Evolutionary conservation across 352 stramenopile species (phyloP).

Genomic region (Globisporangium nunn): DNA sequence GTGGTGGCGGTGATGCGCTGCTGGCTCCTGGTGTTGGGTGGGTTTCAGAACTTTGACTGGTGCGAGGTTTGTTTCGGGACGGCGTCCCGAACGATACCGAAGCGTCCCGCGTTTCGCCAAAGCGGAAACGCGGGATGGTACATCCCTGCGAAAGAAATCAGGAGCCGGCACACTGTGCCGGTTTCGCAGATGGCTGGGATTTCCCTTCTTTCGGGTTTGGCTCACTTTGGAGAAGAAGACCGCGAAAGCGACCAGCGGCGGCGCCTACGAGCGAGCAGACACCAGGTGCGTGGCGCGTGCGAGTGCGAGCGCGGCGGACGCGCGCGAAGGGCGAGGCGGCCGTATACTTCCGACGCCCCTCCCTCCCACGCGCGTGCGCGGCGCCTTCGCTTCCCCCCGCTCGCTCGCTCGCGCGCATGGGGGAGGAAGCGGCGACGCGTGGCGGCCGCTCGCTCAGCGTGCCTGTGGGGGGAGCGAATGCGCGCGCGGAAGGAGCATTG

Average conservation of each 20-base stretch:
- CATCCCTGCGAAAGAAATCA: too few species aligned
- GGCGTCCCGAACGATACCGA: constrained; percentile 8
- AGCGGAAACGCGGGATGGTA: too few species aligned
- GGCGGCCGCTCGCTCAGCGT: background rate
- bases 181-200: too few species aligned
- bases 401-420: background rate
- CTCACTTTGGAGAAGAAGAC: background rate
- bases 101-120: too few species aligned
- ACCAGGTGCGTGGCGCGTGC: background rate
- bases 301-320: too few species aligned
- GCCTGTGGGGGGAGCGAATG: background rate
- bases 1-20: constrained; percentile 11
- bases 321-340: background rate
- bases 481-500: too few species aligned
- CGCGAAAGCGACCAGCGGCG: background rate
- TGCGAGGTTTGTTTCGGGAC: constrained; percentile 10
- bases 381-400: background rate
- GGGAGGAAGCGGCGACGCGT: background rate
- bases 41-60: constrained; percentile 10
- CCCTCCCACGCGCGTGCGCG: too few species aligned
- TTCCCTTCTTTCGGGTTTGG: background rate
- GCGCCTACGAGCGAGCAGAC: too few species aligned
- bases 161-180: too few species aligned
- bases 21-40: background rate
- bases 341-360: background rate